Conservation (phyloP, 1,139 yeast species). For the Meyerozyma carpophila region DNA sequence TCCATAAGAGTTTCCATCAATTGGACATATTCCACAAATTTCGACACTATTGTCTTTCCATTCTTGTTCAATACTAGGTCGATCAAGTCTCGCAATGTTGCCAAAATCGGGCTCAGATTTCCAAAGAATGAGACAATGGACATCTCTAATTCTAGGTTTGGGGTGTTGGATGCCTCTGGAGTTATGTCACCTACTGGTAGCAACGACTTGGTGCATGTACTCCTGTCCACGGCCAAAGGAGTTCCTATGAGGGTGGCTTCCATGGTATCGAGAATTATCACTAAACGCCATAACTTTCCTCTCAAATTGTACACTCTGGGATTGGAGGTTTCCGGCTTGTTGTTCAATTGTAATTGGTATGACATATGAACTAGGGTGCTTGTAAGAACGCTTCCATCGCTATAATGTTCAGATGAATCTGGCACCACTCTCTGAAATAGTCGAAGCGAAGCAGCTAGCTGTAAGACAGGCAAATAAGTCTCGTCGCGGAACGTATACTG, state of each 20-base stretch:
- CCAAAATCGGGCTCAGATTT: not conserved
- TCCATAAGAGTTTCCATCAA: not conserved
- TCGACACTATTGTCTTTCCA: not conserved
- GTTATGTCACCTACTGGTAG: not conserved
- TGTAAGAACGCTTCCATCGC: not conserved
- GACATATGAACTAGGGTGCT: not conserved
- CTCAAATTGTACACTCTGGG: not conserved
- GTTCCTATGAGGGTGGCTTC: not conserved
- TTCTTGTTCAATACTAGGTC: not conserved
- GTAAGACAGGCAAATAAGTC: not conserved
- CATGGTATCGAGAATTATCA: not conserved
- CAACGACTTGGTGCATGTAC: not conserved
- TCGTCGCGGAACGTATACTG: not conserved
- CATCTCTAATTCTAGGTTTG: not conserved
- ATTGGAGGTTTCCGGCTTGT: not conserved
- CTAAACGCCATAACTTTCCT: not conserved
- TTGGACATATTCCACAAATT: not conserved
- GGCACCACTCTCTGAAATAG: not conserved
- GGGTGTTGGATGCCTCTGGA: not conserved
- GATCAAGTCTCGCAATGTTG: not conserved
- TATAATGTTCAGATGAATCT: not conserved
- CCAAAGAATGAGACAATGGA: not conserved
- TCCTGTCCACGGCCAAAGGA: not conserved
- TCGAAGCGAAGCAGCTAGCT: not conserved
- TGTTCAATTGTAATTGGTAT: not conserved